A percentile compares a stretch with the other conserved stretches of the same genome.
Conservation (phyloP, 805 yeast genomes). For the Monosporozyma siamensis region DNA sequence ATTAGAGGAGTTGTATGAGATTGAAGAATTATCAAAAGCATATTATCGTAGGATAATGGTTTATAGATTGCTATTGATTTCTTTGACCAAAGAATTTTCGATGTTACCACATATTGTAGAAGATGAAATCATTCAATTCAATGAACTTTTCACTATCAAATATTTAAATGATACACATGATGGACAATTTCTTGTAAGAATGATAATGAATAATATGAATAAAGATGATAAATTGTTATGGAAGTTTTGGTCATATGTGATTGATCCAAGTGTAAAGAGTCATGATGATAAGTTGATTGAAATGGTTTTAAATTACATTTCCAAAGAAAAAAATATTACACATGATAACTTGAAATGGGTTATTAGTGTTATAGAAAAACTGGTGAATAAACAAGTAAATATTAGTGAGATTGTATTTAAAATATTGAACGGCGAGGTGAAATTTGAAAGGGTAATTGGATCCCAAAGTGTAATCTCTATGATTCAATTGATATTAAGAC, state of each 20-base stretch:
- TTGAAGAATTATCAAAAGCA: slow-evolving; percentile 15
- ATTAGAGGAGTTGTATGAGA: slow-evolving; percentile 10
- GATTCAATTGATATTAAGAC: slow-evolving; percentile 1
- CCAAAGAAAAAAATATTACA: not conserved
- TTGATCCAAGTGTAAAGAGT: not conserved
- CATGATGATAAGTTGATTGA: not conserved
- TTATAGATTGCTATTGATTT: slow-evolving; percentile 32
- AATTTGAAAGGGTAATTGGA: not conserved
- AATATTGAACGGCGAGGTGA: not conserved
- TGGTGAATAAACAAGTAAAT: not conserved
- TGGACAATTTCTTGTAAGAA: not conserved
- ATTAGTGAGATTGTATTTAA: not conserved
- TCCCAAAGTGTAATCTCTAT: not conserved
- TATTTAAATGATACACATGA: slow-evolving; percentile 32
- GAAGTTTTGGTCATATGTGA: not conserved
- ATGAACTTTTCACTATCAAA: slow-evolving; percentile 26
- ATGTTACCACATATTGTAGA: slow-evolving; percentile 15
- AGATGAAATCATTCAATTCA: slow-evolving; percentile 23
- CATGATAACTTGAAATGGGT: not conserved
- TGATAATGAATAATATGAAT: not conserved
- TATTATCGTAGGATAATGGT: slow-evolving; percentile 27
- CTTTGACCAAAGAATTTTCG: slow-evolving; percentile 12
- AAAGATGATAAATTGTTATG: not conserved
- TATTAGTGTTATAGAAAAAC: not conserved
- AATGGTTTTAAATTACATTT: not conserved